These are phyloP conservation scores for Ajuga chamaepitys DNA, from an alignment of 257 asterid species.

Conservation along the genomic window DNA sequence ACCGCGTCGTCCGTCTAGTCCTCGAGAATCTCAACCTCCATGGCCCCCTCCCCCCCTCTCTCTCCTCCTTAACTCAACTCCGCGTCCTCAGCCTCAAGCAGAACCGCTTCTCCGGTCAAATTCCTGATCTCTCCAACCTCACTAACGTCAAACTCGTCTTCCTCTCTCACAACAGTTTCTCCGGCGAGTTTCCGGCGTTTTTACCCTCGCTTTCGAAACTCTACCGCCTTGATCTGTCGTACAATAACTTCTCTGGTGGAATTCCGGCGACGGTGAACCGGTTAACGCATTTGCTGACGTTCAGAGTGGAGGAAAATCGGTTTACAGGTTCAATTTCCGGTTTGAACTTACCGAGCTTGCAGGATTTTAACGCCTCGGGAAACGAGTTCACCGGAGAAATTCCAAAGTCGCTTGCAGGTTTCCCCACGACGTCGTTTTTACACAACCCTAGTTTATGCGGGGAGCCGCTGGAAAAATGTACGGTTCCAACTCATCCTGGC, in stretches of 20 bases:
- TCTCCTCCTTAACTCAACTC: slow-evolving; percentile 45
- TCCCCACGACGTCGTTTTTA: slow-evolving; percentile 52
- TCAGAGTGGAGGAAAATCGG: slow-evolving; percentile 51
- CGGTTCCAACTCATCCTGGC: slow-evolving; percentile 34
- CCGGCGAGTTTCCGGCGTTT: slow-evolving; percentile 53
- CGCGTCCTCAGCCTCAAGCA: slow-evolving; percentile 65
- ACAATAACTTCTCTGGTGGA: slow-evolving; percentile 53
- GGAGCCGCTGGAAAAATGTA: slow-evolving; percentile 48
- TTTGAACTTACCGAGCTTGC: slow-evolving; percentile 40
- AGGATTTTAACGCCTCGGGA: slow-evolving; percentile 72
- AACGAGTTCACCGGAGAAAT: slow-evolving; percentile 48
- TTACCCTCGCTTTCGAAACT: slow-evolving; percentile 32
- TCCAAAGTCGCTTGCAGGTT: slow-evolving; percentile 48
- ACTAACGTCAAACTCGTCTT: slow-evolving; percentile 48
- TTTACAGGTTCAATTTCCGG: slow-evolving; percentile 57
- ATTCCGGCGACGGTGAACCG: slow-evolving; percentile 34
- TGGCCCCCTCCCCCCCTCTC: slow-evolving; percentile 34
- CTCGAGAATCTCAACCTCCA: slow-evolving; percentile 49
- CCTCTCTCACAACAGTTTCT: slow-evolving; percentile 52
- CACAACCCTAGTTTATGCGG: slow-evolving; percentile 55
- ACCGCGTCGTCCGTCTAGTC: slow-evolving; percentile 62
- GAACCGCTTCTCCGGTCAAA: slow-evolving; percentile 50
- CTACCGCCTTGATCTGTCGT: slow-evolving; percentile 75
- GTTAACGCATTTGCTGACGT: slow-evolving; percentile 54
- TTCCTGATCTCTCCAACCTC: slow-evolving; percentile 71